Base-by-base conservation (phyloP, 1,139 yeast species). In the Starmera stellimalicola region DNA sequence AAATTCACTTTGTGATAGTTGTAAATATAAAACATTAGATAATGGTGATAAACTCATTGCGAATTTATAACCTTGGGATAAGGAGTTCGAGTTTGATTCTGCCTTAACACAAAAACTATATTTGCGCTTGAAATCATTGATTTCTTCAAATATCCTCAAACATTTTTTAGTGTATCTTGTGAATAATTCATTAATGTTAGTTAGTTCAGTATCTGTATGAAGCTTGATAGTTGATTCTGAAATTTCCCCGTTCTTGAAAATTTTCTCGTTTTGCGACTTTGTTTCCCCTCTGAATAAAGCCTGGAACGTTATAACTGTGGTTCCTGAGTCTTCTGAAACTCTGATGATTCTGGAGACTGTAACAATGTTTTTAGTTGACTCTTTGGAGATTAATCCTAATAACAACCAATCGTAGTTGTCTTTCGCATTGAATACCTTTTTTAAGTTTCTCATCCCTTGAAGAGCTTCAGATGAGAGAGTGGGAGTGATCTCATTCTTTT, bases 11-110 rank as follows among this genome's bases (percentile, higher is more conserved):
- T 41, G 52, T 4, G 58, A 44, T 18, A 66, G 62, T 45, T 76
- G 82, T 29, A 71, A 51, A 44, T 63, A 70, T n/a, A 78, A 57
- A 0, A 78, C 66, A 42, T 70, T 71, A 0, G 84, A 77, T 34
- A 78, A 53, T 0, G 87, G 88, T 15, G 78, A 70, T 26, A 77
- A 57, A 2, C 73, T 60, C 25, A 75, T 51, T 12, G 77, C 56
- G 38, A 67, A 64, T 7, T 43, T 48, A 22, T 39, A 40, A 0
- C 37, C 46, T 5, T 32, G 36, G 1, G 47, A 33, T n/a, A n/a
- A n/a, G n/a, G n/a, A n/a, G n/a, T n/a, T n/a, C n/a, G n/a, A n/a
- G n/a, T n/a, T n/a, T n/a, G n/a, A n/a, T n/a, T n/a, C n/a, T n/a
- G n/a, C n/a, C n/a, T n/a, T n/a, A n/a, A n/a, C n/a, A n/a, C n/a